Evolutionary conservation across 139 green algal genomes (phyloP), one percentile per base, ranked within the genome.

Genomic region (Volvox africanus): DNA sequence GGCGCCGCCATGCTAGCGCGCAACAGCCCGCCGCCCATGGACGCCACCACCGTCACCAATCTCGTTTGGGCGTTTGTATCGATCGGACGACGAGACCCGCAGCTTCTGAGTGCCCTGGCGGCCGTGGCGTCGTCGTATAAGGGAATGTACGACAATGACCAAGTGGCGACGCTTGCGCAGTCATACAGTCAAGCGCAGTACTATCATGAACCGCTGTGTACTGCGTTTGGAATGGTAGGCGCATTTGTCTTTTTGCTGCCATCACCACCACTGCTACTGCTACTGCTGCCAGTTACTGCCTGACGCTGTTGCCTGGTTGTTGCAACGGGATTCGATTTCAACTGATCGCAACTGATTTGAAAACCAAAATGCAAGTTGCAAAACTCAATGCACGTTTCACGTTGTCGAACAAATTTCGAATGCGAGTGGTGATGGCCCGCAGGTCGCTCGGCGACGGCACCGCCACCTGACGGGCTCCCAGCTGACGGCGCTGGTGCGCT

Each of bases 91-190:
- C 37, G 19, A n/a, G 68, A 90, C 9, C 71, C 21, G 5, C 16
- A 9, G 30, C 86, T 90, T 2, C 30, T 90, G 86, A 69, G 44
- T 30, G 73, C 30, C 12, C 86, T 90, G 86, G 86, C 86, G 50
- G 20, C 73, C 0, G 73, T 90, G 11, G 71, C 32, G 30, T 37
- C 32, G 73, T 50, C 86, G 71, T 90, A 90, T 50, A 90, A 83
- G 73, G n/a, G 30, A 0, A 1, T 14, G 50, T 90, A 84, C 73
- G 71, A 62, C 30, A 83, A 77, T 36, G 86, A 90, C 50, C 71
- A 84, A 75, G 1, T 90, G 36, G 50, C 73, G 30, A 1, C 0
- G 18, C 50, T 90, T 22, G 86, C 86, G 9, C n/a, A 24, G 19
- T 90, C 86, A 21, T 90, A 84, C 73, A 44, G 44, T 21, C 36